A percentile compares a stretch with the other conserved stretches of the same genome.
phyloP scores from a whole-genome alignment of 805 yeast genomes.

The Ogataea trehaloabstinens region DNA sequence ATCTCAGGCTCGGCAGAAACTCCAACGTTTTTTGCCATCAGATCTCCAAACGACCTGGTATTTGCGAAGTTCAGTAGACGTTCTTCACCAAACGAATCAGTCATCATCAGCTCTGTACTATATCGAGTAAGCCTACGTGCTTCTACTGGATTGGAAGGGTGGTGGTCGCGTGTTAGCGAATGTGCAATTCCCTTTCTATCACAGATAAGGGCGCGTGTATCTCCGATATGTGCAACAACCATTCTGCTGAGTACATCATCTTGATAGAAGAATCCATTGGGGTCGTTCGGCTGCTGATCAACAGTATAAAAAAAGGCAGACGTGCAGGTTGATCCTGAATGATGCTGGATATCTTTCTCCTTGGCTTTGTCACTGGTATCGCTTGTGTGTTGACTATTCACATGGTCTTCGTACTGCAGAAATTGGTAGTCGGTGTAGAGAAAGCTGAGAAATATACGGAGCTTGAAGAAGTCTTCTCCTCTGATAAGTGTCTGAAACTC shows the following conservation, averaged over 20 bases:
- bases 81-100: slow-evolving; percentile 92
- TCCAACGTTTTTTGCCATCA: slow-evolving; percentile 76
- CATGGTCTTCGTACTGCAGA: slow-evolving; percentile 33
- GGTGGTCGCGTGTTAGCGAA: slow-evolving; percentile 76
- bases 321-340: slow-evolving; percentile 38
- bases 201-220: slow-evolving; percentile 82
- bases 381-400: slow-evolving; percentile 12
- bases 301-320: slow-evolving; percentile 30
- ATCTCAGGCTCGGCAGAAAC: slow-evolving; percentile 92
- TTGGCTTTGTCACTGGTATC: background rate
- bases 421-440: slow-evolving; percentile 65
- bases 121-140: slow-evolving; percentile 65
- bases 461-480: slow-evolving; percentile 53
- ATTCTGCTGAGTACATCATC: slow-evolving; percentile 64
- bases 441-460: slow-evolving; percentile 63
- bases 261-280: slow-evolving; percentile 53
- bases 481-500: slow-evolving; percentile 15
- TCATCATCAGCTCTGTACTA: slow-evolving; percentile 62
- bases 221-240: slow-evolving; percentile 88
- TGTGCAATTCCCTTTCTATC: slow-evolving; percentile 80
- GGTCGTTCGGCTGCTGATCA: slow-evolving; percentile 27
- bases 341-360: slow-evolving; percentile 7
- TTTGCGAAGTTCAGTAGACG: slow-evolving; percentile 79
- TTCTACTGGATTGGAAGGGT: slow-evolving; percentile 82
- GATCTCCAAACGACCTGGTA: slow-evolving; percentile 92